Conservation (phyloP, 192 early-diverging fungal species). For the Gonapodya sp. region DNA sequence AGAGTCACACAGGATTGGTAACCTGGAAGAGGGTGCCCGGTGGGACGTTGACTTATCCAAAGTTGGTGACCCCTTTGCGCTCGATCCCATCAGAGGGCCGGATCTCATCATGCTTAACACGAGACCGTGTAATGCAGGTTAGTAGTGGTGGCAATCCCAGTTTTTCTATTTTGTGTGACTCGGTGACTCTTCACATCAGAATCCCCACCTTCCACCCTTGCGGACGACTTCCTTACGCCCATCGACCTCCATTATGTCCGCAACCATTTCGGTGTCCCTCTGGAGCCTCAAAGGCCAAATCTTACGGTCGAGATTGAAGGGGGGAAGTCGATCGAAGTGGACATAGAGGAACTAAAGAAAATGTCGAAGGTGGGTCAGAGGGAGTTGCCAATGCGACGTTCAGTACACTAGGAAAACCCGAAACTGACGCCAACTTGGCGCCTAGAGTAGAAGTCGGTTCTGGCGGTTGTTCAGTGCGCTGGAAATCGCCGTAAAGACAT, state of each 20-base stretch:
- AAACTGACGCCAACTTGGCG: neutral
- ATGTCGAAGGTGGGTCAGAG: neutral
- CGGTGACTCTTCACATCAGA: neutral
- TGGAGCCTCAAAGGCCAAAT: neutral
- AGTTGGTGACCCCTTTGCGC: neutral
- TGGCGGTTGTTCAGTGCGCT: slow-evolving; percentile 2
- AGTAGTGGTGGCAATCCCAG: neutral
- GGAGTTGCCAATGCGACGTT: too few species aligned
- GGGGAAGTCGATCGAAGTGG: neutral
- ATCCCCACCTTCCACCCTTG: neutral
- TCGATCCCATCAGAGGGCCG: neutral
- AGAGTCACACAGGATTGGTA: neutral
- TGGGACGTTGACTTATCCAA: neutral
- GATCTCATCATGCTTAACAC: neutral
- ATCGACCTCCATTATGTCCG: neutral
- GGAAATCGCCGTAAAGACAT: slow-evolving; percentile 1
- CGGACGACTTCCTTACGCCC: slow-evolving; percentile 5
- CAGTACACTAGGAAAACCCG: too few species aligned
- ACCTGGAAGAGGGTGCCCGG: neutral
- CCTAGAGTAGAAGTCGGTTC: neutral
- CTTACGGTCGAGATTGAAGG: neutral
- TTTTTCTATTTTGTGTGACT: neutral
- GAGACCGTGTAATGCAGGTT: neutral
- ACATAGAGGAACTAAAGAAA: neutral
- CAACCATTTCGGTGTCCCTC: slow-evolving; percentile 2